Conservation (phyloP, 139 green algal genomes). For the Tetraselmis chui region DNA sequence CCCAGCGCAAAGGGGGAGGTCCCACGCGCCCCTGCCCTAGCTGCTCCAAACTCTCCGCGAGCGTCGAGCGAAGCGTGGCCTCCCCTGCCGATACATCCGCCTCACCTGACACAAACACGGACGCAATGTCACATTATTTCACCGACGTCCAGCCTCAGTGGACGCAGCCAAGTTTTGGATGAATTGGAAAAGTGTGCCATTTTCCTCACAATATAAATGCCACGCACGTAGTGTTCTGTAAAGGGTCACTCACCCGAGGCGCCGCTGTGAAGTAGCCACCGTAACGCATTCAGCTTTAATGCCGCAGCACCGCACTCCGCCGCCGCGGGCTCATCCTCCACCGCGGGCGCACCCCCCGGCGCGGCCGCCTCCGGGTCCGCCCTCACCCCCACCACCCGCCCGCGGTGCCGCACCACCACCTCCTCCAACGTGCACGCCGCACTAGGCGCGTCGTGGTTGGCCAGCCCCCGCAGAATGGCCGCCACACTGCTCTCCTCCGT, state of each 20-base stretch:
- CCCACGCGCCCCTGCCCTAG: not conserved
- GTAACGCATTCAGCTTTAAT: not conserved
- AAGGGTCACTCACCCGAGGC: not conserved
- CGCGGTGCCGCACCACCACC: not conserved
- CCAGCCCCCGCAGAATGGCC: not conserved
- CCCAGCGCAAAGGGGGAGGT: constrained; percentile 6
- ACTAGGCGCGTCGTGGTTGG: not conserved
- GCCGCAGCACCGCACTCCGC: not conserved
- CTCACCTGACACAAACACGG: too few relatives aligned
- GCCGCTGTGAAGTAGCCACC: not conserved
- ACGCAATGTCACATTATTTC: too few relatives aligned
- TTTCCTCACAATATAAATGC: too few relatives aligned
- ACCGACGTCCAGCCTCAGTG: too few relatives aligned
- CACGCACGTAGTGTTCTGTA: too few relatives aligned
- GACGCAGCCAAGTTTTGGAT: too few relatives aligned
- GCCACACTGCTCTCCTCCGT: not conserved
- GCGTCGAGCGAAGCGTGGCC: not conserved
- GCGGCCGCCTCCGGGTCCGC: not conserved
- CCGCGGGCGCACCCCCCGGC: too few relatives aligned
- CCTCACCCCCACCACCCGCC: not conserved
- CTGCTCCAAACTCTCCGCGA: not conserved
- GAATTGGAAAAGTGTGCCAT: too few relatives aligned
- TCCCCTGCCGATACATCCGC: too few relatives aligned
- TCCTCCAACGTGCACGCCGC: not conserved
- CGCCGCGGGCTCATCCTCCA: constrained; percentile 6